Percentiles rank a stretch among this genome's conserved stretches.
These are phyloP conservation scores for Wickerhamomyces chambardii DNA, from an alignment of 805 yeast genomes.

Conservation along the genomic window DNA sequence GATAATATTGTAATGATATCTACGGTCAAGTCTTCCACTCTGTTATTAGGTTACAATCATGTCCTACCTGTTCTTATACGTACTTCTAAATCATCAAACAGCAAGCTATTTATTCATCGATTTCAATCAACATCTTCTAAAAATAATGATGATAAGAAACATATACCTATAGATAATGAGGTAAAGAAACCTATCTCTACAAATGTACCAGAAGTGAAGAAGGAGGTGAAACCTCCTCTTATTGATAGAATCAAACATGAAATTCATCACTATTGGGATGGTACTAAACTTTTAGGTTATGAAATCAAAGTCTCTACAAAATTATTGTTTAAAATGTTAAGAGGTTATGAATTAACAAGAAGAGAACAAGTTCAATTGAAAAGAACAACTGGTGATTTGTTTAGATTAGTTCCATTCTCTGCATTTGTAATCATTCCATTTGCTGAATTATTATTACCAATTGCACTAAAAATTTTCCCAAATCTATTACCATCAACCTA, in stretches of 20 bases:
- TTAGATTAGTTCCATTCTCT: slow-evolving; percentile 86
- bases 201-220: background rate
- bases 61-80: too few relatives aligned
- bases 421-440: slow-evolving; percentile 88
- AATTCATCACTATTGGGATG: slow-evolving; percentile 89
- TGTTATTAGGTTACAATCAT: too few relatives aligned
- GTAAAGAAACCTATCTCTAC: slow-evolving; percentile 1
- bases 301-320: slow-evolving; percentile 82
- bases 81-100: too few relatives aligned
- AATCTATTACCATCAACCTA: slow-evolving; percentile 90
- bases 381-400: slow-evolving; percentile 80
- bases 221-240: slow-evolving; percentile 36
- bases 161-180: background rate
- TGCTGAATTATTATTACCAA: slow-evolving; percentile 85
- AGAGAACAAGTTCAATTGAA: slow-evolving; percentile 84
- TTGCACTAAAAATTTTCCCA: slow-evolving; percentile 91
- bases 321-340: slow-evolving; percentile 68
- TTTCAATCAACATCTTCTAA: background rate
- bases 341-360: slow-evolving; percentile 87
- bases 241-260: slow-evolving; percentile 87
- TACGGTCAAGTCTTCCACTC: too few relatives aligned
- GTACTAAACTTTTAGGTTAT: slow-evolving; percentile 86
- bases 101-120: too few relatives aligned
- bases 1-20: too few relatives aligned
- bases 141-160: background rate